Base-by-base conservation (phyloP, 2,329 filamentous ascomycete genomes). In the Trichoderma afroharzianum region DNA sequence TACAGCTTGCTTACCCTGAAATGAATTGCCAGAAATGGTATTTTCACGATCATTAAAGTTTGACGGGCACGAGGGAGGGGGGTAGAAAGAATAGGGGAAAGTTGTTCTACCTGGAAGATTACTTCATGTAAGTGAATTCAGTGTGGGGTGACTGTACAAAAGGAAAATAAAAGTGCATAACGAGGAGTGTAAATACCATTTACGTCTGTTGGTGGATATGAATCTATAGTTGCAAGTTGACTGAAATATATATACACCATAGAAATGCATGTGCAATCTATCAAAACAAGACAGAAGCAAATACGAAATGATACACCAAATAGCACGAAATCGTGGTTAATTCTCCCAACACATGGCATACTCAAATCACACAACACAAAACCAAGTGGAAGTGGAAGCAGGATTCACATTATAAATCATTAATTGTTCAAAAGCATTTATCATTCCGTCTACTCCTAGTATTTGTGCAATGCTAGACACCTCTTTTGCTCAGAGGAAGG, bases 381-480 rank as follows among this genome's bases (percentile, higher is more conserved):
- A 8, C 7, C 55, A 30, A 7, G 50, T n/a, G 18, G 8, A 18
- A 32, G 9, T n/a, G 28, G 7, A 57, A 30, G 12, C 24, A 21
- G 15, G 32, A 55, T 26, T 66, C 63, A 68, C 53, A 39, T 43
- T 26, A 57, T 32, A 24, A 36, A 61, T 62, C 68, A 71, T 72
- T 62, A 61, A 72, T 72, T 72, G 63, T 70, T 68, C 69, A 77
- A 78, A 77, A 77, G 77, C 76, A 79, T 72, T 75, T 77, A 77
- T 74, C 75, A 77, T 78, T 80, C 77, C 79, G 79, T 79, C 79
- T 80, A 80, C 78, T 80, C 78, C 79, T 78, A 72, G 68, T 64
- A 77, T 74, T 76, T 77, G 79, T 77, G 78, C 67, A 79, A 79
- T 80, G 77, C 78, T 76, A 79, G 76, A 78, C 77, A 77, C 76